These are phyloP conservation scores for Talaromyces trachyspermus DNA, from an alignment of 495 filamentous ascomycete species.

Conservation along the genomic window DNA sequence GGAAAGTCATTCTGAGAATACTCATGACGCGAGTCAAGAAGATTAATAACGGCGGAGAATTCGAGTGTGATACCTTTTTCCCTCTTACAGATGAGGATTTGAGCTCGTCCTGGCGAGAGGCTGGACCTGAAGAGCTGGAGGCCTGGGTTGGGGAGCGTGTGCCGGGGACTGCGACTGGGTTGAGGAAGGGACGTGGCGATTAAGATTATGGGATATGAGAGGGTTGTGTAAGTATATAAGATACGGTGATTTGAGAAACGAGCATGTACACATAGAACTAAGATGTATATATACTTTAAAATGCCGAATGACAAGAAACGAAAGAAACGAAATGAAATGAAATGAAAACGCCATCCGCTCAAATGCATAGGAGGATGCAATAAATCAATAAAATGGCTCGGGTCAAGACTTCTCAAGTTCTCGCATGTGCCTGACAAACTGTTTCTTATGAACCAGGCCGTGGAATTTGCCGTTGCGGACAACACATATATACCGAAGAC, in stretches of 20 bases:
- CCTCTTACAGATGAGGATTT: slow-evolving; percentile 41
- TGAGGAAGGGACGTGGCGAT: slow-evolving; percentile 35
- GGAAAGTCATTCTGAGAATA: too few species aligned
- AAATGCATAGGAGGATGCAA: neutral
- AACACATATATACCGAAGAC: slow-evolving; percentile 88
- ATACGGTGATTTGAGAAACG: too few species aligned
- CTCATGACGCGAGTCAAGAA: slow-evolving; percentile 36
- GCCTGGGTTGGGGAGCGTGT: slow-evolving; percentile 41
- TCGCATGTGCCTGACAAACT: slow-evolving; percentile 90
- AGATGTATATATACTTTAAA: neutral
- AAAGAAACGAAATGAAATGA: neutral
- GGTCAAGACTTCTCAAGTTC: slow-evolving; percentile 52
- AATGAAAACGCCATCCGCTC: slow-evolving; percentile 6
- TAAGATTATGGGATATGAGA: slow-evolving; percentile 41
- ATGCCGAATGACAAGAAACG: neutral
- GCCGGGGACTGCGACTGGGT: slow-evolving; percentile 32
- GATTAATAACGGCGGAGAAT: slow-evolving; percentile 40
- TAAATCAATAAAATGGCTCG: neutral
- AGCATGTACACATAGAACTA: neutral
- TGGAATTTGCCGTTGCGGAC: slow-evolving; percentile 75
- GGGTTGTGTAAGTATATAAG: too few species aligned
- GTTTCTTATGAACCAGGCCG: slow-evolving; percentile 94
- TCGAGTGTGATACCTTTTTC: slow-evolving; percentile 88
- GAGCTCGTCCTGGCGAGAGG: slow-evolving; percentile 24
- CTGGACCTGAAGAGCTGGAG: slow-evolving; percentile 27